These are phyloP conservation scores for Colletotrichum abscissum DNA, from an alignment of 2,329 filamentous ascomycete species.

Conservation along the genomic window DNA sequence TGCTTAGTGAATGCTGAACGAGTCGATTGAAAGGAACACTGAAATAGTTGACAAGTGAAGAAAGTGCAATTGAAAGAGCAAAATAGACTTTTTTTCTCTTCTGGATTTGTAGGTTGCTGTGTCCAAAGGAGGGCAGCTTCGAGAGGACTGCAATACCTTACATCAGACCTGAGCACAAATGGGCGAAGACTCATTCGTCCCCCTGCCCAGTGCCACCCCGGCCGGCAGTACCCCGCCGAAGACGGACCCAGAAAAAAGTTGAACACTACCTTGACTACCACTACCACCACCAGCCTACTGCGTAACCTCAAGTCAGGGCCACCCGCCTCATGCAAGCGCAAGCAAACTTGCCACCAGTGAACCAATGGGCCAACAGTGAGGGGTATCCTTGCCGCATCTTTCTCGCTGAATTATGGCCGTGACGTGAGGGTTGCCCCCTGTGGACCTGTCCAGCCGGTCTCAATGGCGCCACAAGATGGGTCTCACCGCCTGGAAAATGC, in stretches of 20 bases:
- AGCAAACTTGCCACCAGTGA: constrained; percentile 17
- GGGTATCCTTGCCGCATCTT: constrained; percentile 30
- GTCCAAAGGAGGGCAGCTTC: constrained; percentile 19
- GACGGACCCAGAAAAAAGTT: constrained; percentile 17
- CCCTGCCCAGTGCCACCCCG: constrained; percentile 15
- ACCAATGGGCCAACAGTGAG: not conserved
- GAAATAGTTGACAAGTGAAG: not conserved
- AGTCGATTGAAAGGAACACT: not conserved
- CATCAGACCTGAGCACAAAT: constrained; percentile 6
- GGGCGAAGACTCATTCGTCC: constrained; percentile 33
- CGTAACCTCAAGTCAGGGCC: no score
- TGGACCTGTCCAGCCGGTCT: constrained; percentile 18
- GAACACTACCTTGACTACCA: not conserved
- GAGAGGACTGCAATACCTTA: constrained; percentile 21
- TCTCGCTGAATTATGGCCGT: constrained; percentile 8
- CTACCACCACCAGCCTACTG: no score
- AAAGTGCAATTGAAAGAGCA: not conserved
- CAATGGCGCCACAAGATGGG: constrained; percentile 22
- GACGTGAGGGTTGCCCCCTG: constrained; percentile 9
- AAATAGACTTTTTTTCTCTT: constrained; percentile 18
- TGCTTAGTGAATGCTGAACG: not conserved
- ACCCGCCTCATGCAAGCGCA: no score
- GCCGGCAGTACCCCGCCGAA: constrained; percentile 31
- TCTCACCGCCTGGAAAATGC: constrained; percentile 24
- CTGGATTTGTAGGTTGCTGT: constrained; percentile 5